Percentiles rank a stretch among this genome's conserved stretches.
These are phyloP conservation scores for Mortierella sp. DNA, from an alignment of 371 early-diverging fungal genomes.

Conservation along the genomic window DNA sequence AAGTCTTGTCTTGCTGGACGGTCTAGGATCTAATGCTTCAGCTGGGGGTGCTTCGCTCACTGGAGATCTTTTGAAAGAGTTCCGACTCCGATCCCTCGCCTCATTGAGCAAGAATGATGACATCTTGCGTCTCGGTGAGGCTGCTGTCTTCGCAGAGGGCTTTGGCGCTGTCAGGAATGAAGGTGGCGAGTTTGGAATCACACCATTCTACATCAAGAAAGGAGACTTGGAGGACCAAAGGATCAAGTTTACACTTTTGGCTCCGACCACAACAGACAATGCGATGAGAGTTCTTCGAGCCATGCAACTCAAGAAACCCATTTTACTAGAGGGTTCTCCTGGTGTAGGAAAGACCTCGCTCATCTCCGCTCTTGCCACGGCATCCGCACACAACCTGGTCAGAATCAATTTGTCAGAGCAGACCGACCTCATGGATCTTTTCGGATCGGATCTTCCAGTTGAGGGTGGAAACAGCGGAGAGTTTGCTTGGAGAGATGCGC, in stretches of 20 bases:
- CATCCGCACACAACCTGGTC: constrained; percentile 86
- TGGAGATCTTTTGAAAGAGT: constrained; percentile 65
- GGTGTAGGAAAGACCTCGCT: constrained; percentile 99
- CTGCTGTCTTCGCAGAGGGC: constrained; percentile 61
- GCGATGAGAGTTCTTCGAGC: constrained; percentile 95
- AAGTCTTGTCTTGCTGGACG: constrained; percentile 93
- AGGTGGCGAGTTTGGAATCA: constrained; percentile 70
- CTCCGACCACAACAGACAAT: constrained; percentile 93
- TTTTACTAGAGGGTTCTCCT: constrained; percentile 98
- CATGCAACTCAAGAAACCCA: constrained; percentile 92
- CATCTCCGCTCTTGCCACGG: constrained; percentile 87
- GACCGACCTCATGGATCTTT: constrained; percentile 99
- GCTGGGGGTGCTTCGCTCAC: constrained; percentile 73
- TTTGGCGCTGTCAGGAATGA: constrained; percentile 58
- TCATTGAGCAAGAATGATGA: constrained; percentile 52
- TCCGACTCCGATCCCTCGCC: constrained; percentile 66
- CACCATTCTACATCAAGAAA: constrained; percentile 82
- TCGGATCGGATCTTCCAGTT: constrained; percentile 98
- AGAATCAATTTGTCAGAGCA: constrained; percentile 99
- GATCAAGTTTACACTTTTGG: constrained; percentile 84
- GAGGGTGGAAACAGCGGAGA: constrained; percentile 89
- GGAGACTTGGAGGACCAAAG: constrained; percentile 67
- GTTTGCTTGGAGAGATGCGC: constrained; percentile 98
- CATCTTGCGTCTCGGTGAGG: constrained; percentile 55
- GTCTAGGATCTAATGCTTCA: constrained; percentile 91